Percentiles rank a stretch among this genome's conserved stretches.
phyloP scores from a whole-genome alignment of 2,329 filamentous ascomycete genomes.

The Gnomoniopsis smithogilvyi region DNA sequence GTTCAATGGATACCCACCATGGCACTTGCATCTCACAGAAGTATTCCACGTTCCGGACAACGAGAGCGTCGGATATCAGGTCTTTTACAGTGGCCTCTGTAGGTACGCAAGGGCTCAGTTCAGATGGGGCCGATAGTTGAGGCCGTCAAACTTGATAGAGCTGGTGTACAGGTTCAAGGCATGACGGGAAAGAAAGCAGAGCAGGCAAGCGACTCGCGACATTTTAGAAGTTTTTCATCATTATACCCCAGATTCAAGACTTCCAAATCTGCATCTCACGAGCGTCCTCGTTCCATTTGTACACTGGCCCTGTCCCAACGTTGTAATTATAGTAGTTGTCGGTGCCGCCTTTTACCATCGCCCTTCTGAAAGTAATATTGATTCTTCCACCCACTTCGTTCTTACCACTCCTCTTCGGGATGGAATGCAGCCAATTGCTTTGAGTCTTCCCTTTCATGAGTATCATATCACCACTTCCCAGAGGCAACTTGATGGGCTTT shows the following conservation, averaged over 20 bases:
- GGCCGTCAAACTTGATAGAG: conserved; percentile 4
- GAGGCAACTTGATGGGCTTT: conserved; percentile 45
- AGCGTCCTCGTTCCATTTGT: conserved; percentile 59
- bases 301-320: conserved; percentile 66
- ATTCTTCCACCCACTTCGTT: conserved; percentile 60
- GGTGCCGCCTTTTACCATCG: conserved; percentile 68
- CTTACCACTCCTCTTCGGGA: conserved; percentile 69
- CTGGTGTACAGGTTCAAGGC: conserved; percentile 6
- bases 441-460: conserved; percentile 77
- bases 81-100: conserved; percentile 81
- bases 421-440: conserved; percentile 71
- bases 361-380: conserved; percentile 76
- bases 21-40: conserved; percentile 92
- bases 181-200: conserved; percentile 4
- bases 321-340: conserved; percentile 87
- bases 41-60: conserved; percentile 81
- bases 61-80: conserved; percentile 85
- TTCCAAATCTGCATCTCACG: conserved; percentile 47
- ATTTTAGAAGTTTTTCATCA: conserved; percentile 11
- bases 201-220: neutral
- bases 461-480: conserved; percentile 73
- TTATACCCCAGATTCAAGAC: conserved; percentile 18
- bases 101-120: conserved; percentile 87
- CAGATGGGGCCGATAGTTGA: conserved; percentile 65
- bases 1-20: conserved; percentile 89